Percentiles rank a stretch among this genome's conserved stretches.
These are phyloP conservation scores for Gentiana dahurica DNA, from an alignment of 257 asterid species.

Conservation along the genomic window DNA sequence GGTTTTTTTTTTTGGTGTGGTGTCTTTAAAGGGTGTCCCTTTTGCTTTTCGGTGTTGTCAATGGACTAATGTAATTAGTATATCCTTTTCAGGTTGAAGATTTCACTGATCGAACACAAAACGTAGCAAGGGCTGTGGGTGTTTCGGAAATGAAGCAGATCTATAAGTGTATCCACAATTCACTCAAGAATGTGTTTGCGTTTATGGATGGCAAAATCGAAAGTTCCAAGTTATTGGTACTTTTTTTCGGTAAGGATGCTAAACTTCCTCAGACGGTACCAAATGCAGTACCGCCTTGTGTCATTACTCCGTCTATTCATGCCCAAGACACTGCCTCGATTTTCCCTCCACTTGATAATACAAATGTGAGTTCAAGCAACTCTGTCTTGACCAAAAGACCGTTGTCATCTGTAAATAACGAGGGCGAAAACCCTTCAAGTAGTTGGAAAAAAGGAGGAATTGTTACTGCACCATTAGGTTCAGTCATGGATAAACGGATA, in stretches of 20 bases:
- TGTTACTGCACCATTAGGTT: neutral
- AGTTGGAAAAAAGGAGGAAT: conserved; percentile 4
- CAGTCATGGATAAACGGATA: conserved; percentile 13
- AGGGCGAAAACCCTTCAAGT: conserved; percentile 8
- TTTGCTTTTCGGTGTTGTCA: neutral
- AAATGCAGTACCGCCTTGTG: neutral
- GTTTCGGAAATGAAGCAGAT: conserved; percentile 48
- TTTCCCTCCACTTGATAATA: conserved; percentile 4
- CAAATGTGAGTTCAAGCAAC: neutral
- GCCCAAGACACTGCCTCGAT: conserved; percentile 5
- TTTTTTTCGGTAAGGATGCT: conserved; percentile 47
- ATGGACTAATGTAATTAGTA: conserved; percentile 4
- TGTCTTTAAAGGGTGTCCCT: neutral
- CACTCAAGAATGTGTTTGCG: conserved; percentile 32
- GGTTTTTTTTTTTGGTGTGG: neutral
- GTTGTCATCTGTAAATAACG: conserved; percentile 19
- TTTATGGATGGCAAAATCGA: conserved; percentile 45
- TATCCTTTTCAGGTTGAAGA: conserved; percentile 65
- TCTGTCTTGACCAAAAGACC: conserved; percentile 15
- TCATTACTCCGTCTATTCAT: neutral
- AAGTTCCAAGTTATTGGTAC: conserved; percentile 33
- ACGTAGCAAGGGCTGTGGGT: conserved; percentile 90
- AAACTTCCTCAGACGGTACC: conserved; percentile 12
- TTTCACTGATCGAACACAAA: conserved; percentile 66
- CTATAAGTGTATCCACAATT: conserved; percentile 43